phyloP scores from a whole-genome alignment of 192 early-diverging fungal genomes.

The Phycomyces nitens region DNA sequence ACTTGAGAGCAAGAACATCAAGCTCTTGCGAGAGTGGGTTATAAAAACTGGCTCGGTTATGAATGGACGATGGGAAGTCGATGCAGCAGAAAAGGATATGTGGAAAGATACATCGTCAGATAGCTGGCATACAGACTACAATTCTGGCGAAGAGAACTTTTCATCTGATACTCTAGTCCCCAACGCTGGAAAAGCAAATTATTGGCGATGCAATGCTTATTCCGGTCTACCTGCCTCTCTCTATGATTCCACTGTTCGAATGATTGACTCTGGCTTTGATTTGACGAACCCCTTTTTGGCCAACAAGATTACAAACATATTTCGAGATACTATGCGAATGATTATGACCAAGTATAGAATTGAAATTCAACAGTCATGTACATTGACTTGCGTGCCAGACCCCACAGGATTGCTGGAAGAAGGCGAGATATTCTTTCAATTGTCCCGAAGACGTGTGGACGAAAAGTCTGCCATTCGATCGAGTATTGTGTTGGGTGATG shows the following conservation, averaged over 20 bases:
- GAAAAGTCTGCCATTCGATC: slow-evolving; percentile 15
- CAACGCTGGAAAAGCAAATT: not conserved
- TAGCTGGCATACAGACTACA: not conserved
- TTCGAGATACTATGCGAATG: slow-evolving; percentile 10
- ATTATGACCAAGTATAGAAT: slow-evolving; percentile 28
- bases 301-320: slow-evolving; percentile 16
- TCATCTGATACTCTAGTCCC: not conserved
- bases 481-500: slow-evolving; percentile 30
- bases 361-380: slow-evolving; percentile 24
- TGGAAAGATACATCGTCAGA: slow-evolving; percentile 7
- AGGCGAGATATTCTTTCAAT: slow-evolving; percentile 30
- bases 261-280: slow-evolving; percentile 35
- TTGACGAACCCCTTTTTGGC: slow-evolving; percentile 30
- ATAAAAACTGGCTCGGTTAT: slow-evolving; percentile 6
- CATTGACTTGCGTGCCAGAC: slow-evolving; percentile 33
- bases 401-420: slow-evolving; percentile 27
- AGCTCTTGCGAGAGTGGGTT: slow-evolving; percentile 26
- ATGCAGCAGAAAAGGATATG: not conserved
- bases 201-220: not conserved
- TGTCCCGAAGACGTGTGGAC: slow-evolving; percentile 24
- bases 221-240: slow-evolving; percentile 22
- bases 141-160: not conserved
- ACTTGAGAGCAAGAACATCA: slow-evolving; percentile 10
- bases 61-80: slow-evolving; percentile 17
- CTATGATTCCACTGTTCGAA: slow-evolving; percentile 20